These are phyloP conservation scores for Coemansia sp. DNA, from an alignment of 192 early-diverging fungal genomes.

Conservation along the genomic window DNA sequence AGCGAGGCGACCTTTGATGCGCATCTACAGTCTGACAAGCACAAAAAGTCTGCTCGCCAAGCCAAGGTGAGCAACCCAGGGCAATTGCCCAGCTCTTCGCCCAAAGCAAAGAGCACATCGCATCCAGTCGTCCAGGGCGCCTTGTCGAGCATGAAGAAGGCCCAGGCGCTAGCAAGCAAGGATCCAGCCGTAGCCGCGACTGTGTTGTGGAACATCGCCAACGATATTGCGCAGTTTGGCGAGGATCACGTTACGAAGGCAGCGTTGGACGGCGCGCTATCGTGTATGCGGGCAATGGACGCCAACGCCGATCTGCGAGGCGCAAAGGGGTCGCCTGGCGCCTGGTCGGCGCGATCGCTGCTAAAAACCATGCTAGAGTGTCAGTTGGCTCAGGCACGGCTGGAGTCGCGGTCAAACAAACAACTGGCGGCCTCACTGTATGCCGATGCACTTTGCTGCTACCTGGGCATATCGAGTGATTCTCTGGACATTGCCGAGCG, in stretches of 20 bases:
- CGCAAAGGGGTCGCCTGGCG: constrained; percentile 17
- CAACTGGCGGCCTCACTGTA: constrained; percentile 7
- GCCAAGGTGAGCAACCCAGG: background rate
- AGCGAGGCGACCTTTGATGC: constrained; percentile 18
- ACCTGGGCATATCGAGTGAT: constrained; percentile 15
- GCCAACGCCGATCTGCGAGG: constrained; percentile 18
- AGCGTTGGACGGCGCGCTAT: constrained; percentile 13
- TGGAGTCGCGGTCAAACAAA: background rate
- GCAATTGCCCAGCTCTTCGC: background rate
- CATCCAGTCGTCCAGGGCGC: constrained; percentile 1
- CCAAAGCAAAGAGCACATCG: background rate
- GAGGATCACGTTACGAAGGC: constrained; percentile 2
- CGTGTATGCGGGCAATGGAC: constrained; percentile 28
- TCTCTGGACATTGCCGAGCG: background rate
- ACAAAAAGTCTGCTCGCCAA: constrained; percentile 15
- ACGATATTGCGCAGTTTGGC: constrained; percentile 23
- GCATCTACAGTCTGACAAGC: constrained; percentile 33
- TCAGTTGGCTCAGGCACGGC: constrained; percentile 28
- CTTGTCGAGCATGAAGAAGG: constrained; percentile 23
- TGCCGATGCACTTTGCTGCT: constrained; percentile 20
- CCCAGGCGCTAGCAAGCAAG: constrained; percentile 17
- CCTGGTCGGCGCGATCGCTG: constrained; percentile 31
- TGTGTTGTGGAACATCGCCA: constrained; percentile 47
- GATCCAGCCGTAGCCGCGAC: constrained; percentile 45
- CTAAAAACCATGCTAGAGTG: constrained; percentile 49